These are phyloP conservation scores for Phytophthora colocasiae DNA, from an alignment of 352 stramenopile species.

Conservation along the genomic window DNA sequence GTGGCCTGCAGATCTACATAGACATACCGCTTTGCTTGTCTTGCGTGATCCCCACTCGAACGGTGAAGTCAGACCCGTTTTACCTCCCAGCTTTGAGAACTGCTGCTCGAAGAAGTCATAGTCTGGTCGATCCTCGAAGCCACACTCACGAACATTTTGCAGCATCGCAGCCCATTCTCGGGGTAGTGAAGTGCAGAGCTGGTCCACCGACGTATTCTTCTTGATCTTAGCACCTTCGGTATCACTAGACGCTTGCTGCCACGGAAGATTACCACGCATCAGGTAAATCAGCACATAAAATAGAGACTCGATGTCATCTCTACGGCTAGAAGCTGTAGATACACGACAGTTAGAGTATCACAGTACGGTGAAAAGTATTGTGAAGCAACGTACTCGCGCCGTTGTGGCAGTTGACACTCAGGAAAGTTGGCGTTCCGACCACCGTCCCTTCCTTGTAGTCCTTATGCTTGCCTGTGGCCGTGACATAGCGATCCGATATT, in stretches of 20 bases:
- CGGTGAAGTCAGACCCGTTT: slow-evolving; percentile 41
- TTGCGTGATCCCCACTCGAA: slow-evolving; percentile 55
- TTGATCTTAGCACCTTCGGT: slow-evolving; percentile 79
- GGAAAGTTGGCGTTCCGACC: slow-evolving; percentile 92
- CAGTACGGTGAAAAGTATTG: background rate
- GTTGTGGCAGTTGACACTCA: slow-evolving; percentile 89
- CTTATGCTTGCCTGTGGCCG: slow-evolving; percentile 86
- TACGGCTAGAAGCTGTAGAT: slow-evolving; percentile 68
- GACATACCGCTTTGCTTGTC: slow-evolving; percentile 33
- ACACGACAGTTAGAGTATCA: slow-evolving; percentile 5
- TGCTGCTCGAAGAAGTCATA: slow-evolving; percentile 73
- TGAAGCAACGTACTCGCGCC: slow-evolving; percentile 70
- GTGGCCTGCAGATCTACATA: background rate
- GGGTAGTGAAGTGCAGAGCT: slow-evolving; percentile 67
- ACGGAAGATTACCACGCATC: slow-evolving; percentile 79
- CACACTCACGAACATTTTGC: slow-evolving; percentile 57
- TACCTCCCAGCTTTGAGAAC: slow-evolving; percentile 59
- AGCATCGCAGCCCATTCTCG: slow-evolving; percentile 68
- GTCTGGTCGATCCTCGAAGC: slow-evolving; percentile 80
- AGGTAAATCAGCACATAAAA: slow-evolving; percentile 92
- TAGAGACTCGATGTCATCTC: slow-evolving; percentile 94
- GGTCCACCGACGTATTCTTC: slow-evolving; percentile 50
- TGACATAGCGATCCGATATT: slow-evolving; percentile 88
- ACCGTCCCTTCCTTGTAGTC: slow-evolving; percentile 75
- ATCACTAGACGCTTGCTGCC: slow-evolving; percentile 68